Percentiles rank a stretch among this genome's conserved stretches.
phyloP scores from a whole-genome alignment of 805 yeast species.

The Ogataea nitratoaversa region DNA sequence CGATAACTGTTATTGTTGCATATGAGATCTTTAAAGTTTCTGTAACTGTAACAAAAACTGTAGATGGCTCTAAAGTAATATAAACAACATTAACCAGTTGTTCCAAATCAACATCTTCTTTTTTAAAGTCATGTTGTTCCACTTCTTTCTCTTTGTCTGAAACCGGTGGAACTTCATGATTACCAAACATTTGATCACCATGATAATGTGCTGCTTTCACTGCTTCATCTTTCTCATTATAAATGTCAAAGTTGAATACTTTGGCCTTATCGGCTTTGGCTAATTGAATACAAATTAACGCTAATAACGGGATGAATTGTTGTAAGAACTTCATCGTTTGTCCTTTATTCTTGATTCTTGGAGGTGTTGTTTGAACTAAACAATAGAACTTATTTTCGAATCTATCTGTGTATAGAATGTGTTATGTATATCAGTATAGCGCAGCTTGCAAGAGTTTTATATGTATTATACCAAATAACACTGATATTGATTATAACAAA shows the following conservation, averaged over 20 bases:
- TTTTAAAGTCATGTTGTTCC: background rate
- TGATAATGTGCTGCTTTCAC: too few species aligned
- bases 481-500: too few species aligned
- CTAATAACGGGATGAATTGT: background rate
- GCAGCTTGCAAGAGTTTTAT: too few species aligned
- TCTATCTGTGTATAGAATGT: too few species aligned
- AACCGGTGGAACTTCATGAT: too few species aligned
- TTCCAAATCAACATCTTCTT: constrained; percentile 16
- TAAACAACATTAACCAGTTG: constrained; percentile 22
- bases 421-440: too few species aligned
- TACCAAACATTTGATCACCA: too few species aligned
- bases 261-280: constrained; percentile 14
- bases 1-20: constrained; percentile 15
- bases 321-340: background rate
- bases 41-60: constrained; percentile 25
- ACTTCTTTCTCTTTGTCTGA: background rate
- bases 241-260: constrained; percentile 12
- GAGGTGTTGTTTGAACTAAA: too few species aligned
- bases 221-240: background rate
- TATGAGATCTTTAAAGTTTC: constrained; percentile 15
- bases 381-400: too few species aligned
- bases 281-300: background rate
- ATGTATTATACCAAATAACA: too few species aligned
- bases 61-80: constrained; percentile 22
- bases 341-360: too few species aligned